These are phyloP conservation scores for Trichomonascus vanleenenianus DNA, from an alignment of 805 yeast genomes.

Conservation along the genomic window DNA sequence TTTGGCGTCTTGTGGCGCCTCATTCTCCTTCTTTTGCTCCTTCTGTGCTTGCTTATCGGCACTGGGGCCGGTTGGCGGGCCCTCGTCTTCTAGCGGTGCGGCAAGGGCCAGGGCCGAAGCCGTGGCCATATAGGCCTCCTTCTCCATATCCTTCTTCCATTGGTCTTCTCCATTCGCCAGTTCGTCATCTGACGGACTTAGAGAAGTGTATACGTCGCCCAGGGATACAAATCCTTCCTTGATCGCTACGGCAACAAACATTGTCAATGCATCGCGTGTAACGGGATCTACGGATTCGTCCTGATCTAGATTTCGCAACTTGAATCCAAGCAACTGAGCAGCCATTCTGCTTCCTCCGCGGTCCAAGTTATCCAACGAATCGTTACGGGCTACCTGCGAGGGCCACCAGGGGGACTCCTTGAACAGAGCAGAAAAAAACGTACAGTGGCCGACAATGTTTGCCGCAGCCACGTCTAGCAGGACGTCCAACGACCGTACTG, in stretches of 20 bases:
- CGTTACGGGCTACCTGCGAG: constrained; percentile 26
- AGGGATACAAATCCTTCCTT: constrained; percentile 61
- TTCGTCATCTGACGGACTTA: constrained; percentile 45
- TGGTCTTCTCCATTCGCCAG: constrained; percentile 37
- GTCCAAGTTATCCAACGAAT: constrained; percentile 22
- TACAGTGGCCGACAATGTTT: constrained; percentile 36
- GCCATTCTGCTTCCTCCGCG: constrained; percentile 53
- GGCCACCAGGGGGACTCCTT: constrained; percentile 67
- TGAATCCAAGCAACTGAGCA: constrained; percentile 46
- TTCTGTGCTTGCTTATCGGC: constrained; percentile 15
- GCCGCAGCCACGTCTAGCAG: constrained; percentile 46
- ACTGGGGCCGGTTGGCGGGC: constrained; percentile 33
- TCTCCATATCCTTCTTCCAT: constrained; percentile 43
- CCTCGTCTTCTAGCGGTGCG: constrained; percentile 63
- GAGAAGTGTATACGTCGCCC: constrained; percentile 47
- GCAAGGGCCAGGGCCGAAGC: constrained; percentile 83
- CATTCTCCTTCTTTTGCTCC: neutral
- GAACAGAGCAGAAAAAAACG: constrained; percentile 44
- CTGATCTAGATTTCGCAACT: constrained; percentile 27
- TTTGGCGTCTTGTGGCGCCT: neutral
- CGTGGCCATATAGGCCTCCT: constrained; percentile 50
- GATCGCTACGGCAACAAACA: constrained; percentile 47
- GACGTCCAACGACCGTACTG: constrained; percentile 58
- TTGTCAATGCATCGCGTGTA: constrained; percentile 36
- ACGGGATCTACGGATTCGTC: constrained; percentile 20